Percentiles rank a stretch among this genome's conserved stretches.
These are phyloP conservation scores for Trichoderma afroharzianum DNA, from an alignment of 2,329 filamentous ascomycete species.

Conservation along the genomic window DNA sequence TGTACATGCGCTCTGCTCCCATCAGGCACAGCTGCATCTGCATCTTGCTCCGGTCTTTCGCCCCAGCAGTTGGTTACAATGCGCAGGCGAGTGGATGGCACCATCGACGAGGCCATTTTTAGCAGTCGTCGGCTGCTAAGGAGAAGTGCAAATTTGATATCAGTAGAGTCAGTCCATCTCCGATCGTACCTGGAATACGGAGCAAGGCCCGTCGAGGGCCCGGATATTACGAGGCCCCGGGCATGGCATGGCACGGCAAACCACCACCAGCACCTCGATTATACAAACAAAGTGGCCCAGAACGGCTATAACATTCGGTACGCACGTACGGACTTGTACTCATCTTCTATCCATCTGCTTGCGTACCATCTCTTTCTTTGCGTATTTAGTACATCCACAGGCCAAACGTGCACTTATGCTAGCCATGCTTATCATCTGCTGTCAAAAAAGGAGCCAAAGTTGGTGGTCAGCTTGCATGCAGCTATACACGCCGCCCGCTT, in stretches of 20 bases:
- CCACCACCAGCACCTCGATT: neutral
- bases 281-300: neutral
- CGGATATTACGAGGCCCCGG: constrained; percentile 6
- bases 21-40: neutral
- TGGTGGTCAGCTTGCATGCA: constrained; percentile 11
- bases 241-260: neutral
- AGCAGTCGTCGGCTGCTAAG: neutral
- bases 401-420: neutral
- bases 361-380: neutral
- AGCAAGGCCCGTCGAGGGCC: neutral
- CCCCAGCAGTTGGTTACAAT: neutral
- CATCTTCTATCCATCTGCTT: neutral
- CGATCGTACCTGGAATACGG: constrained; percentile 11
- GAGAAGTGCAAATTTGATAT: neutral
- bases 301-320: neutral
- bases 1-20: neutral
- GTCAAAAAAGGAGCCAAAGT: neutral
- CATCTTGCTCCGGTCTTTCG: neutral
- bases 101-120: constrained; percentile 1
- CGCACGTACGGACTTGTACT: neutral
- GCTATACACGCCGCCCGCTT: neutral
- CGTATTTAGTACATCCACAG: neutral
- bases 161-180: neutral
- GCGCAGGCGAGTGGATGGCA: neutral
- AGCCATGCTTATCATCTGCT: neutral